Conservation (phyloP, 1,139 yeast genomes). For the Geotrichum macrosporum region DNA sequence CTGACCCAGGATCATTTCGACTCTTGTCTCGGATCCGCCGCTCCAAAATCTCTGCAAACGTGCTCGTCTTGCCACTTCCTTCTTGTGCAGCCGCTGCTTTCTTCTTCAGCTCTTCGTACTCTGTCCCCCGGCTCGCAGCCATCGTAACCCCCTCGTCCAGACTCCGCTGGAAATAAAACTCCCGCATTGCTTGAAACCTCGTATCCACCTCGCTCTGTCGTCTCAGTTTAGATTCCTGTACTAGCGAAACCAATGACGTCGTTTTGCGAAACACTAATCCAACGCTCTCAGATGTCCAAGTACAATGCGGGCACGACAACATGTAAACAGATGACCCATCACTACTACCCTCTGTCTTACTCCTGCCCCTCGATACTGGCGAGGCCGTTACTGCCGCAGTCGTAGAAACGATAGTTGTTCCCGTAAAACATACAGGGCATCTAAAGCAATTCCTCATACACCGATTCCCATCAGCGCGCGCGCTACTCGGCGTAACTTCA, state of each 20-base stretch:
- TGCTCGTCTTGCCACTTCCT: not conserved
- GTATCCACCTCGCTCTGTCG: slow-evolving; percentile 5
- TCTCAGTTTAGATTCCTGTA: slow-evolving; percentile 3
- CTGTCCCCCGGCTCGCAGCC: slow-evolving; percentile 11
- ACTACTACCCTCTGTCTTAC: not conserved
- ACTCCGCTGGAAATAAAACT: slow-evolving; percentile 21
- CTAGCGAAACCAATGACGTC: slow-evolving; percentile 1
- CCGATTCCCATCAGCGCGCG: slow-evolving; percentile 26
- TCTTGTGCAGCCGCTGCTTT: not conserved
- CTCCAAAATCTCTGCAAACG: slow-evolving; percentile 22
- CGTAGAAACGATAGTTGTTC: slow-evolving; percentile 8
- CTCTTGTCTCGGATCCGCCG: slow-evolving; percentile 18
- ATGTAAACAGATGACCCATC: not conserved
- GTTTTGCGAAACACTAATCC: slow-evolving; percentile 4
- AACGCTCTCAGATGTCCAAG: slow-evolving; percentile 23
- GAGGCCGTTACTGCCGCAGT: not conserved
- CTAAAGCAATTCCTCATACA: slow-evolving; percentile 32
- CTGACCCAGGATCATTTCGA: slow-evolving; percentile 17
- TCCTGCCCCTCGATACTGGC: not conserved
- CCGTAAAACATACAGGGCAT: slow-evolving; percentile 30
- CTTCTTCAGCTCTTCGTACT: slow-evolving; percentile 1
- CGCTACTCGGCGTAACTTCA: slow-evolving; percentile 31
- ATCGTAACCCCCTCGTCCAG: slow-evolving; percentile 21
- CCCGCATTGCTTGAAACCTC: slow-evolving; percentile 21
- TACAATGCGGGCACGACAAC: slow-evolving; percentile 29